Conservation (phyloP, 1,284 basidiomycete species). For the Pseudozyma sp. region DNA sequence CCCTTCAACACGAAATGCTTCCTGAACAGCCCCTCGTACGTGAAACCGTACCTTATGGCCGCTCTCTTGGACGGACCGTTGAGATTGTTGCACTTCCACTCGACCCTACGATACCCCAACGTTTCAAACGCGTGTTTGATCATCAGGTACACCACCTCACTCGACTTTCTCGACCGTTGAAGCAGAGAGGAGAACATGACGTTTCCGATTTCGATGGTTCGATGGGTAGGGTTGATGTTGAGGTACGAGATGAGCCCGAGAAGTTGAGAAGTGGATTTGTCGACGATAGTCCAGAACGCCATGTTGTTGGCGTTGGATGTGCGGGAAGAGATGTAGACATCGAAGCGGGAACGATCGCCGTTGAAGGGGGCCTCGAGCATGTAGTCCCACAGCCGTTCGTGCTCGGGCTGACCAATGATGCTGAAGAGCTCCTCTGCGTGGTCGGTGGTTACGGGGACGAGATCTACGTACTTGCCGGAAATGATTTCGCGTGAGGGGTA, state of each 20-base stretch:
- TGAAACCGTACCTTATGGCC: constrained; percentile 51
- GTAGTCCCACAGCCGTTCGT: constrained; percentile 42
- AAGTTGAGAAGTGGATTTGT: constrained; percentile 17
- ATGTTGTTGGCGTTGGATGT: constrained; percentile 21
- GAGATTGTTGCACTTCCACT: constrained; percentile 61
- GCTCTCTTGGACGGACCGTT: constrained; percentile 51
- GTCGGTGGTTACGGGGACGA: constrained; percentile 14
- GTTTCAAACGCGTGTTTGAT: constrained; percentile 40
- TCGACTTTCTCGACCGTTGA: constrained; percentile 46
- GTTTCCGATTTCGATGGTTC: constrained; percentile 53
- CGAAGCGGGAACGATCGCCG: constrained; percentile 20
- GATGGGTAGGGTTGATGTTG: constrained; percentile 29
- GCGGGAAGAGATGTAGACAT: constrained; percentile 10
- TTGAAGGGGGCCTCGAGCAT: constrained; percentile 32
- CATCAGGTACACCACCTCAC: constrained; percentile 49
- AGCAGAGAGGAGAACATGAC: constrained; percentile 45
- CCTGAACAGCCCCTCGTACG: constrained; percentile 51
- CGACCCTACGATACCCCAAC: constrained; percentile 46
- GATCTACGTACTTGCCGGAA: constrained; percentile 37
- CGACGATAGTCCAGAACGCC: constrained; percentile 41
- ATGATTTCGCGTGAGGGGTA: constrained; percentile 25
- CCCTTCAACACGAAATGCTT: constrained; percentile 53
- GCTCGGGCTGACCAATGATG: constrained; percentile 23
- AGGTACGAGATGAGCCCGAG: constrained; percentile 38
- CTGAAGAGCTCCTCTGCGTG: constrained; percentile 32